phyloP scores from a whole-genome alignment of 1,139 yeast genomes.

The Geotrichum bryndzae region DNA sequence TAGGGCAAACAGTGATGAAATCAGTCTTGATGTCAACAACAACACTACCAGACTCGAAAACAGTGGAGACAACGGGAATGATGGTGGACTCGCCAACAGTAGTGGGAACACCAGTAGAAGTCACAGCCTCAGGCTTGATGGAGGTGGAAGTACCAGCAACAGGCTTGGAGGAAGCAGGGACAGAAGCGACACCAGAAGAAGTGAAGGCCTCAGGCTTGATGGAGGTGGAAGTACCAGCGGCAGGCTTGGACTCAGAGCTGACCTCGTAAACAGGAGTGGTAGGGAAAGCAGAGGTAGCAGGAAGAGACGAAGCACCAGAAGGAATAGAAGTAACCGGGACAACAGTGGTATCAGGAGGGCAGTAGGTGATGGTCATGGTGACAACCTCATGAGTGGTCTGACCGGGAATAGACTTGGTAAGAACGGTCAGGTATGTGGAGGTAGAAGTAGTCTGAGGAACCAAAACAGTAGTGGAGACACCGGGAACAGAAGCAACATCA shows the following conservation, averaged over 20 bases:
- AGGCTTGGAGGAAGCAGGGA: not conserved
- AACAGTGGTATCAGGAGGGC: constrained; percentile 5
- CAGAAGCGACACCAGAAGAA: not conserved
- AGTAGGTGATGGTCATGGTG: constrained; percentile 3
- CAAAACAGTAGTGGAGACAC: not conserved
- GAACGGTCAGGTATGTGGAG: not conserved
- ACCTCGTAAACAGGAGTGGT: no score
- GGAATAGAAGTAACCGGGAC: not conserved
- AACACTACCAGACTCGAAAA: not conserved
- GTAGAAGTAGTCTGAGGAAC: constrained; percentile 8
- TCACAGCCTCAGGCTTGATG: not conserved
- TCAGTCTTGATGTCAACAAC: not conserved
- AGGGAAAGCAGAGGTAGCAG: not conserved
- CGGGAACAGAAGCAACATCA: not conserved
- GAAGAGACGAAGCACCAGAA: not conserved
- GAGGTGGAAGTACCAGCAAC: not conserved
- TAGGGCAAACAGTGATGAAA: not conserved
- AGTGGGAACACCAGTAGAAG: not conserved
- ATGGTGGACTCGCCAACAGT: not conserved
- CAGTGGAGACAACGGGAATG: not conserved
- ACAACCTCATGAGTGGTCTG: constrained; percentile 4
- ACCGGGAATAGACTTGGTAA: constrained; percentile 5
- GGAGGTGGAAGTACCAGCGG: not conserved
- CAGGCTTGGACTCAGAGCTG: no score
- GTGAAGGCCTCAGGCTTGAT: not conserved